Evolutionary conservation across 202 grass and related monocot genomes (phyloP).

Genomic region (Bolboschoenoplectus hybrid): DNA sequence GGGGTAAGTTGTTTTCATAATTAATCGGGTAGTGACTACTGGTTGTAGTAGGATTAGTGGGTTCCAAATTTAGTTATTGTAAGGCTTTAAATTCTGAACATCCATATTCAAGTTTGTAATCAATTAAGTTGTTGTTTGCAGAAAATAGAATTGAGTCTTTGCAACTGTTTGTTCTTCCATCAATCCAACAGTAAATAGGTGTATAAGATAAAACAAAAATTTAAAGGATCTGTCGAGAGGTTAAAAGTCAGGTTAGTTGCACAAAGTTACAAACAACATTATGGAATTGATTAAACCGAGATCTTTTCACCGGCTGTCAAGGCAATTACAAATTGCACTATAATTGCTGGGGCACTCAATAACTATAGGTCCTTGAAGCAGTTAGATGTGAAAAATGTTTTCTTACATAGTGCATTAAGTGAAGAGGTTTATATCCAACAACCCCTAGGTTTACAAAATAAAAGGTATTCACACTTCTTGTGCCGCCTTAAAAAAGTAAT

Average conservation of each 20-base stretch:
- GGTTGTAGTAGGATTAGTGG: too few relatives aligned
- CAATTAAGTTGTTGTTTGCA: too few relatives aligned
- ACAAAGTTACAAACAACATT: constrained; percentile 8
- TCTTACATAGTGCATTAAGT: background rate
- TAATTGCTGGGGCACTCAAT: background rate
- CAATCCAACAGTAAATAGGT: too few relatives aligned
- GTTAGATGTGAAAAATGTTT: constrained; percentile 2
- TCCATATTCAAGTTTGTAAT: too few relatives aligned
- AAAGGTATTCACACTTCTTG: background rate
- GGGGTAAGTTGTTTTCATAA: too few relatives aligned
- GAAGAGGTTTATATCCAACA: constrained; percentile 20
- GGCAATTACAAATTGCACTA: background rate
- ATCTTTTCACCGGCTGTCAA: constrained; percentile 14
- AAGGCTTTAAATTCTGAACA: too few relatives aligned
- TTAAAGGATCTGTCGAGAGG: background rate
- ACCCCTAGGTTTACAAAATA: background rate
- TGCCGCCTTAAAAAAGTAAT: constrained; percentile 21
- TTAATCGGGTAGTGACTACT: too few relatives aligned
- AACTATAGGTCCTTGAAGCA: background rate
- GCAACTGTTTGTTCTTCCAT: too few relatives aligned
- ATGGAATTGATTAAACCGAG: background rate
- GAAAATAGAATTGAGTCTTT: too few relatives aligned
- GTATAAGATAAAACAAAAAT: constrained; percentile 2
- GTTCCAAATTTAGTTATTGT: too few relatives aligned
- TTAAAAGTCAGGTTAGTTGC: constrained; percentile 22